Percentiles rank a stretch among this genome's conserved stretches.
Conservation (phyloP, 331 rosid species). For the Cydonia oblonga region DNA sequence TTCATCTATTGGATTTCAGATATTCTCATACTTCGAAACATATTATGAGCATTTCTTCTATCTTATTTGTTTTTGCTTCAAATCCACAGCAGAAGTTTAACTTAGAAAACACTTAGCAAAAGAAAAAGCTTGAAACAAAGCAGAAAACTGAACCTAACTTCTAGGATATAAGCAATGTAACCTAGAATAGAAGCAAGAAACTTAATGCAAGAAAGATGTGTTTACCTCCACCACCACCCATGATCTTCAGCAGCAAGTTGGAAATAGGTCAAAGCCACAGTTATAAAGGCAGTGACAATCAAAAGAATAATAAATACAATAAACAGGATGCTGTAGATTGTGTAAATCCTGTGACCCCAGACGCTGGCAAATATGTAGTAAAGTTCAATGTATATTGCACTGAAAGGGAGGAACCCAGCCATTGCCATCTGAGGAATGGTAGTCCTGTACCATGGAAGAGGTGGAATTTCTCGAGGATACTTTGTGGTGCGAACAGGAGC, state of each 20-base stretch:
- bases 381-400: constrained; percentile 92
- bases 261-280: constrained; percentile 95
- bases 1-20: neutral
- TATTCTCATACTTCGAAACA: neutral
- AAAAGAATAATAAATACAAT: constrained; percentile 86
- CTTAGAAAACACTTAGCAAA: neutral
- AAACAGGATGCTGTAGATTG: constrained; percentile 89
- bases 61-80: neutral
- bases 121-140: neutral
- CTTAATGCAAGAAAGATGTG: neutral
- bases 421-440: constrained; percentile 96
- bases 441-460: constrained; percentile 84
- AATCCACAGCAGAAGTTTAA: neutral
- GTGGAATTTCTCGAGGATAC: constrained; percentile 87
- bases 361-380: constrained; percentile 96
- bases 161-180: neutral
- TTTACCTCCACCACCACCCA: constrained; percentile 99
- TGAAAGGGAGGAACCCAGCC: constrained; percentile 98
- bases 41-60: neutral
- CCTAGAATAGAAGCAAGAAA: neutral
- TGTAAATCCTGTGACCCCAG: constrained; percentile 97
- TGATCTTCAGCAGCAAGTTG: constrained; percentile 99
- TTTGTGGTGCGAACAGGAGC: constrained; percentile 96
- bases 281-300: constrained; percentile 94
- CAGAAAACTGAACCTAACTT: neutral